Conservation (phyloP, 2,329 filamentous ascomycete genomes). For the Exophiala xenobiotica region DNA sequence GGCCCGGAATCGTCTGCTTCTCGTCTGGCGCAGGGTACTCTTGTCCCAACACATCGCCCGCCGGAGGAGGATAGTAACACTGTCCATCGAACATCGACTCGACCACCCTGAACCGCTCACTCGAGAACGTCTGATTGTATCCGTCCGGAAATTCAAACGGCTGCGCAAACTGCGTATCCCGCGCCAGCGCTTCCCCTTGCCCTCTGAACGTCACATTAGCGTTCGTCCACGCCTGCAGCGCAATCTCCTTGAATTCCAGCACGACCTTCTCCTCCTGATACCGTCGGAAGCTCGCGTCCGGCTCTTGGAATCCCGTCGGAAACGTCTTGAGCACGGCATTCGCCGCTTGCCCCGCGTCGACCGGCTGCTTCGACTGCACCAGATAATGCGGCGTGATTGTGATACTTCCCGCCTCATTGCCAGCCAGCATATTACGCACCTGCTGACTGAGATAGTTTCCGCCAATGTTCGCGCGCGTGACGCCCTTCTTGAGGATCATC, state of each 20-base stretch:
- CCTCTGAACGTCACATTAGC: conserved; percentile 34
- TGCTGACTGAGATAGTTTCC: conserved; percentile 90
- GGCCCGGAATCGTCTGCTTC: conserved; percentile 76
- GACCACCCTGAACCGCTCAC: conserved; percentile 79
- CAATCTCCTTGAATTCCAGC: conserved; percentile 95
- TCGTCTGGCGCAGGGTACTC: conserved; percentile 57
- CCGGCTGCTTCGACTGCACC: conserved; percentile 80
- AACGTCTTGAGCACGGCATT: conserved; percentile 72
- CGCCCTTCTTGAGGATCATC: conserved; percentile 85
- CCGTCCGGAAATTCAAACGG: conserved; percentile 97
- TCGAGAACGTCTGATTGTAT: conserved; percentile 90
- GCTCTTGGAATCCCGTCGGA: conserved; percentile 59
- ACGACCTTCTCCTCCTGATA: conserved; percentile 91
- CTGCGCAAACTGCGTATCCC: conserved; percentile 71
- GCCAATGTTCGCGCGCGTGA: conserved; percentile 80
- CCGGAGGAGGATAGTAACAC: conserved; percentile 60
- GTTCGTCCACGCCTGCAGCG: conserved; percentile 82
- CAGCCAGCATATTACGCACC: conserved; percentile 75
- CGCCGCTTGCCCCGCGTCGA: conserved; percentile 79
- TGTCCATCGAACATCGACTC: conserved; percentile 91
- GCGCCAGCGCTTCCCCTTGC: conserved; percentile 52
- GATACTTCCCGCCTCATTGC: conserved; percentile 64
- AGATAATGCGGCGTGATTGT: conserved; percentile 82
- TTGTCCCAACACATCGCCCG: conserved; percentile 35
- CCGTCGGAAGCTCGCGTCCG: conserved; percentile 69